These are phyloP conservation scores for Cephaloascus fragrans DNA, from an alignment of 805 yeast species.

Conservation along the genomic window DNA sequence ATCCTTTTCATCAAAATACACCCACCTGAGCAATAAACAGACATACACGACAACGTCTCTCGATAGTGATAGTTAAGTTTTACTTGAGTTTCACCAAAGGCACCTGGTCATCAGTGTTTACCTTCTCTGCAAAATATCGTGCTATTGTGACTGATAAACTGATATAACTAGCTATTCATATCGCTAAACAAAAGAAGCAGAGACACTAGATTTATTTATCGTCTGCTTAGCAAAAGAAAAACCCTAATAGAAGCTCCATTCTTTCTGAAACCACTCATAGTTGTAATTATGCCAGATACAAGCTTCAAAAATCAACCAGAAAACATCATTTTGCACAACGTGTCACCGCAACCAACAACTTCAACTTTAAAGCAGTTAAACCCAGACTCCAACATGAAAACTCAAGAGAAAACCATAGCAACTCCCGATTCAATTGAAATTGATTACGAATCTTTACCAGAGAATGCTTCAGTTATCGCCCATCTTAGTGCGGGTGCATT, in stretches of 20 bases:
- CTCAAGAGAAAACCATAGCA: not conserved
- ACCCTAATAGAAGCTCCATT: too few relatives aligned
- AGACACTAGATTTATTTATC: not conserved
- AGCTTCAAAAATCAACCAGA: not conserved
- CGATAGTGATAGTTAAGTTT: too few relatives aligned
- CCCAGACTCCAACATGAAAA: too few relatives aligned
- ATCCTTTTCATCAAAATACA: too few relatives aligned
- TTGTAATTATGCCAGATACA: not conserved
- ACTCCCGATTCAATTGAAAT: conserved; percentile 36
- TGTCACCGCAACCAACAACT: not conserved
- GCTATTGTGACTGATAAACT: not conserved
- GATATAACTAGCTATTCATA: not conserved
- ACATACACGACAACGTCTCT: too few relatives aligned
- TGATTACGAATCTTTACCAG: conserved; percentile 91
- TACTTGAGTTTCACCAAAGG: not conserved
- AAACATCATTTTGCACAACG: not conserved
- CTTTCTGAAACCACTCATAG: too few relatives aligned
- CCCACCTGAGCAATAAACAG: too few relatives aligned
- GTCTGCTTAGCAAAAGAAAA: too few relatives aligned
- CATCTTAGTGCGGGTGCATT: conserved; percentile 91
- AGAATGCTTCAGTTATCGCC: conserved; percentile 70
- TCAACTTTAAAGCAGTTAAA: not conserved
- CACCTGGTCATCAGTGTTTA: not conserved
- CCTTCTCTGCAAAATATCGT: not conserved
- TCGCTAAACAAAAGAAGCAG: not conserved